Conservation (phyloP, 2,329 filamentous ascomycete species). For the Fusarium musae region DNA sequence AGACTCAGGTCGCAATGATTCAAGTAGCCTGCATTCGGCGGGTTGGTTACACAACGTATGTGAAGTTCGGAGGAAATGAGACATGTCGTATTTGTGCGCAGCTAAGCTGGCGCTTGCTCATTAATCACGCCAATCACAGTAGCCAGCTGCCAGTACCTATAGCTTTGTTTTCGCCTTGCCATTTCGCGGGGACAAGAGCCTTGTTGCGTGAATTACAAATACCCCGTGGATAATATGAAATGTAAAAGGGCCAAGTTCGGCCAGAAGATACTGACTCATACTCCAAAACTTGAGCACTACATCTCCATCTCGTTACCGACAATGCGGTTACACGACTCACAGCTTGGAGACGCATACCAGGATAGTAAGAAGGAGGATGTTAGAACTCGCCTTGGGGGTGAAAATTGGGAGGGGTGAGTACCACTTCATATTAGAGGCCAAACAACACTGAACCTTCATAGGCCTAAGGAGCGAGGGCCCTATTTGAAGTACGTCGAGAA, state of each 20-base stretch:
- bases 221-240: accelerated
- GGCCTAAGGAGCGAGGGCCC: accelerated
- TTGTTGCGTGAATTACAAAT: neutral
- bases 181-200: neutral
- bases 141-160: accelerated
- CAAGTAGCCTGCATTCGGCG: too few species aligned
- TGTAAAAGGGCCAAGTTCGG: accelerated
- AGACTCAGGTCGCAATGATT: too few species aligned
- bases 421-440: accelerated
- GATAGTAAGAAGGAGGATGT: neutral
- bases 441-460: accelerated
- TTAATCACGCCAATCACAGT: neutral
- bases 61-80: neutral
- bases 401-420: neutral
- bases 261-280: accelerated
- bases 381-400: accelerated
- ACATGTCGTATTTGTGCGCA: neutral
- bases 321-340: neutral
- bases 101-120: neutral
- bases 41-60: neutral
- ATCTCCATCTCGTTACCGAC: accelerated
- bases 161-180: neutral
- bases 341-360: neutral
- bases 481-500: neutral
- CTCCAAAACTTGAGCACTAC: accelerated